Conservation (phyloP, 2,329 filamentous ascomycete genomes). For the Chaetomium sp. region DNA sequence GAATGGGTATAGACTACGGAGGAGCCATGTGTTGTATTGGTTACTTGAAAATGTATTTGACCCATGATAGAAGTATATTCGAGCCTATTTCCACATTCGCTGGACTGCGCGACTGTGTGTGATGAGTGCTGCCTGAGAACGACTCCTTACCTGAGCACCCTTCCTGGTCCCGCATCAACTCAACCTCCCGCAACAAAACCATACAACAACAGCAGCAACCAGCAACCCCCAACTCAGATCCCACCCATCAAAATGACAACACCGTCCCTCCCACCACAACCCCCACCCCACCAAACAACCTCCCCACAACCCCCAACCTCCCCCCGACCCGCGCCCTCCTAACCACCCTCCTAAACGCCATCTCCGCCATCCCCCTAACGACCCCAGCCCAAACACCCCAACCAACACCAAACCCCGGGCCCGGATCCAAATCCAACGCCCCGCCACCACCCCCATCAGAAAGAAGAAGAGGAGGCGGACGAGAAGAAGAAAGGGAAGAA, state of each 20-base stretch:
- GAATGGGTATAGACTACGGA: constrained; percentile 61
- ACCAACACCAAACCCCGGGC: neutral
- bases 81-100: neutral
- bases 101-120: neutral
- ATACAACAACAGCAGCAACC: neutral
- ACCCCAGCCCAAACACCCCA: constrained; percentile 10
- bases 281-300: neutral
- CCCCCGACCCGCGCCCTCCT: constrained; percentile 50
- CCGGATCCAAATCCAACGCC: too few relatives aligned
- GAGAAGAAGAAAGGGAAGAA: neutral
- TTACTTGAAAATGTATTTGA: constrained; percentile 7
- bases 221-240: neutral
- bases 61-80: neutral
- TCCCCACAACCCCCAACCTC: constrained; percentile 28
- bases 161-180: neutral
- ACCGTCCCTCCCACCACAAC: neutral
- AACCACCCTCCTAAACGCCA: constrained; percentile 51
- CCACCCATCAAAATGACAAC: neutral
- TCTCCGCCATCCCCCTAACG: constrained; percentile 40
- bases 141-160: neutral
- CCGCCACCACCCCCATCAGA: too few relatives aligned
- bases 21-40: constrained; percentile 8
- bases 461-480: neutral
- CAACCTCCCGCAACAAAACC: neutral
- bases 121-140: constrained; percentile 1